Conservation (phyloP, 1,284 basidiomycete species). For the Heterobasidion irregulare region DNA sequence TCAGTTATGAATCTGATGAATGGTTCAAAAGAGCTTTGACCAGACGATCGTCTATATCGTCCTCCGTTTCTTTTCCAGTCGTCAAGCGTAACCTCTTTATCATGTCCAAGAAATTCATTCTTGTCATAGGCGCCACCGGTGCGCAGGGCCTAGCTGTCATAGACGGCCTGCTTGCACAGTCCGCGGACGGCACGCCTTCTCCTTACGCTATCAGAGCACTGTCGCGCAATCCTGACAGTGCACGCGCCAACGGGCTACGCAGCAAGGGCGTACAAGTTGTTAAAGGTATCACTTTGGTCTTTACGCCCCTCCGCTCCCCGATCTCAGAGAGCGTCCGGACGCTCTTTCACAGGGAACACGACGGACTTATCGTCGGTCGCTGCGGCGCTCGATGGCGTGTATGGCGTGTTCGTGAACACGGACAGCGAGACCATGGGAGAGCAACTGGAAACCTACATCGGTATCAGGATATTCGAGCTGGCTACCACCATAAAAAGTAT, state of each 20-base stretch:
- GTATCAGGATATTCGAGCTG: constrained; percentile 38
- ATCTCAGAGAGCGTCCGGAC: neutral
- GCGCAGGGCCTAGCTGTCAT: constrained; percentile 37
- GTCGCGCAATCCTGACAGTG: constrained; percentile 10
- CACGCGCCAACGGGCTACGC: constrained; percentile 11
- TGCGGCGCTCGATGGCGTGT: constrained; percentile 30
- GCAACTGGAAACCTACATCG: constrained; percentile 31
- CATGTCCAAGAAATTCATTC: constrained; percentile 26
- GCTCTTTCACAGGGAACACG: constrained; percentile 19
- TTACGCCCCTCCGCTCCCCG: no score
- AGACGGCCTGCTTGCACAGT: constrained; percentile 29
- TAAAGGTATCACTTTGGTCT: no score
- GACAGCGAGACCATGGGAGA: constrained; percentile 39
- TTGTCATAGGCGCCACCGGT: constrained; percentile 42
- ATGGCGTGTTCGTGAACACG: constrained; percentile 37
- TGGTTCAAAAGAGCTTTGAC: no score
- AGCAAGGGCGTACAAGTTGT: constrained; percentile 29
- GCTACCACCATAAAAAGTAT: constrained; percentile 28
- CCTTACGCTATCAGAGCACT: constrained; percentile 37
- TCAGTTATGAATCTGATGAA: no score
- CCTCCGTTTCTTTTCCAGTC: no score
- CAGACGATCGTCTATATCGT: no score
- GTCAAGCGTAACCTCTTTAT: no score
- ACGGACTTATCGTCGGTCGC: constrained; percentile 24
- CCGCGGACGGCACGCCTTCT: constrained; percentile 29